Evolutionary conservation across 768 basidiomycete species (phyloP), one percentile per base, ranked within the genome.

Genomic region (Amanita exitialis): DNA sequence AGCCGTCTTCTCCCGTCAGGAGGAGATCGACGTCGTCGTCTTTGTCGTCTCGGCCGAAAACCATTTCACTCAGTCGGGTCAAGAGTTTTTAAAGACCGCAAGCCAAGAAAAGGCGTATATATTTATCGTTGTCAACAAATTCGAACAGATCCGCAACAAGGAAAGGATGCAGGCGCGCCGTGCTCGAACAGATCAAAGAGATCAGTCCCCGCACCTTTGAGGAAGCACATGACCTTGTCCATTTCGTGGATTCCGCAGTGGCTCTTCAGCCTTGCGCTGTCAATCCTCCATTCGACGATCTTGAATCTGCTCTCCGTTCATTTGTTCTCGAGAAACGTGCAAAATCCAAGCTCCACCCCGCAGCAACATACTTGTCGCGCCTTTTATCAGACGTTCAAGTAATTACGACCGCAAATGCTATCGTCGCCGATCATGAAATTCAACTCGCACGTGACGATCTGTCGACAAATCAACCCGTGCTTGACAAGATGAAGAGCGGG

Each of bases 81-180:
- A 86, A 63, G 93, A 97, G 64, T 97, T 99, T 75, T 76, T 99
- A 43, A 78, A 72, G 72, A 90, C 82, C 59, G 93, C 95, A 2
- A 89, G 87, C 70, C 86, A 90, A 59, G 96, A 99, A 71, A 98
- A 98, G 73, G 92, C 95, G 0, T 95, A 94, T 64, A 72, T 99
- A 44, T 99, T 99, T 73, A 87, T 98, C 63, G 96, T 98, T 49
- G 95, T 97, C 65, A 99, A 99, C 78, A 92, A 94, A 65, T 99
- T 84, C 64, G 92, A 91, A 60, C 86, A 90, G 63, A 95, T 98
- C 69, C 80, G 83, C 64, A 89, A 97, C 74, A 96, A 97, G 72
- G 89, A 86, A 44, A 86, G 90, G 66, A n/a, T 98, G 96, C 68
- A 79, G 81, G 60, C 77, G 89, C 37, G 67, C 83, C 28, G 86